phyloP scores from a whole-genome alignment of 495 filamentous ascomycete species.

The Aspergillus haitiensis region DNA sequence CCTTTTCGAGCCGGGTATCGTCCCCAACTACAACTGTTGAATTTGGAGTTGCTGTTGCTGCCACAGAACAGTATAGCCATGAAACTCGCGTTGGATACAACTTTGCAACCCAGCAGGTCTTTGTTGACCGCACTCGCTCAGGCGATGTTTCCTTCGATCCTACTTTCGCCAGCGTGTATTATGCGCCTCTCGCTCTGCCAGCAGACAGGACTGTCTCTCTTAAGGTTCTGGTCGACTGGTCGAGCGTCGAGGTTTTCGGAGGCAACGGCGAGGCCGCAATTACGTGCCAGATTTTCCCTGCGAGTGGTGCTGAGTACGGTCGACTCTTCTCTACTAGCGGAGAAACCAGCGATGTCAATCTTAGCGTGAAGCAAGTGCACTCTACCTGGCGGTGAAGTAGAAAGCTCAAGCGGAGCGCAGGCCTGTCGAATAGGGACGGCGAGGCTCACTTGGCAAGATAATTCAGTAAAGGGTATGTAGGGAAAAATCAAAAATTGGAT shows the following conservation, averaged over 20 bases:
- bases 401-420: too few species aligned
- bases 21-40: not conserved
- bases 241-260: constrained; percentile 38
- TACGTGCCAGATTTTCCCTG: constrained; percentile 40
- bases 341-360: constrained; percentile 8
- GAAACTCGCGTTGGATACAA: constrained; percentile 45
- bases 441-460: too few species aligned
- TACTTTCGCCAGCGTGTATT: constrained; percentile 32
- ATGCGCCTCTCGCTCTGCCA: constrained; percentile 23
- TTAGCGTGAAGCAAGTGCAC: too few species aligned
- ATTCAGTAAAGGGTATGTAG: too few species aligned
- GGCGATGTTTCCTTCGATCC: constrained; percentile 29
- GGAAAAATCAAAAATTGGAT: too few species aligned
- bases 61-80: constrained; percentile 36
- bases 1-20: constrained; percentile 21
- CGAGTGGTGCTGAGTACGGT: constrained; percentile 23
- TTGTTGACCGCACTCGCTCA: constrained; percentile 33
- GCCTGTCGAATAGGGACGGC: too few species aligned
- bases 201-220: constrained; percentile 25
- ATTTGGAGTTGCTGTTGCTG: constrained; percentile 32
- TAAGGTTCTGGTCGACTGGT: constrained; percentile 37
- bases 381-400: too few species aligned
- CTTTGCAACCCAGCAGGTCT: constrained; percentile 37
- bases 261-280: constrained; percentile 35
- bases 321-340: constrained; percentile 28